phyloP scores from a whole-genome alignment of 495 filamentous ascomycete species.

The Rhizodiscina lignyota region DNA sequence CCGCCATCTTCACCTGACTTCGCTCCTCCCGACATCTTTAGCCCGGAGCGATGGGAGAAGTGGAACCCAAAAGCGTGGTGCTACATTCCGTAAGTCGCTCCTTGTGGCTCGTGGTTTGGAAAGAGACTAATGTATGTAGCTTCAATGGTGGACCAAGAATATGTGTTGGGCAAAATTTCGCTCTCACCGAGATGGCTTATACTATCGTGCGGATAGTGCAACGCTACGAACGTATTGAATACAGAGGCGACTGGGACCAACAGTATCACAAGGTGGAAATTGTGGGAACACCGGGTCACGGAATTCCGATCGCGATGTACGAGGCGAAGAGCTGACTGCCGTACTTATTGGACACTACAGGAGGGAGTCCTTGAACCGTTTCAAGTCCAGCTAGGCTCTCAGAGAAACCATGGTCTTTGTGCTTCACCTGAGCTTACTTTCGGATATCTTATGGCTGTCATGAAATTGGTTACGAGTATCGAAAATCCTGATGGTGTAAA shows the following conservation, averaged over 20 bases:
- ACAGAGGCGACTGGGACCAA: conserved; percentile 27
- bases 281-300: not conserved
- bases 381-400: too few species aligned
- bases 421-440: too few species aligned
- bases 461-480: too few species aligned
- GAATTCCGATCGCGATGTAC: not conserved
- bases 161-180: conserved; percentile 54
- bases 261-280: conserved; percentile 8
- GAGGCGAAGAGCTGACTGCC: too few species aligned
- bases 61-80: conserved; percentile 53
- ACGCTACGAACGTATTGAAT: conserved; percentile 33
- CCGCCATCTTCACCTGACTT: conserved; percentile 25
- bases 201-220: conserved; percentile 27
- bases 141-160: conserved; percentile 78
- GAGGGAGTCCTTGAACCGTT: too few species aligned
- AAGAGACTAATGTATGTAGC: too few species aligned
- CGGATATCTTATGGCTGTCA: too few species aligned
- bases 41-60: conserved; percentile 59
- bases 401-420: too few species aligned
- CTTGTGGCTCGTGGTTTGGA: too few species aligned
- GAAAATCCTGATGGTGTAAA: too few species aligned
- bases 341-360: too few species aligned
- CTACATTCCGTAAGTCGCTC: conserved; percentile 45
- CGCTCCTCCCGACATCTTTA: conserved; percentile 38
- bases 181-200: conserved; percentile 23